phyloP scores from a whole-genome alignment of 192 early-diverging fungal species.

The Chytriomyces hyalinus region DNA sequence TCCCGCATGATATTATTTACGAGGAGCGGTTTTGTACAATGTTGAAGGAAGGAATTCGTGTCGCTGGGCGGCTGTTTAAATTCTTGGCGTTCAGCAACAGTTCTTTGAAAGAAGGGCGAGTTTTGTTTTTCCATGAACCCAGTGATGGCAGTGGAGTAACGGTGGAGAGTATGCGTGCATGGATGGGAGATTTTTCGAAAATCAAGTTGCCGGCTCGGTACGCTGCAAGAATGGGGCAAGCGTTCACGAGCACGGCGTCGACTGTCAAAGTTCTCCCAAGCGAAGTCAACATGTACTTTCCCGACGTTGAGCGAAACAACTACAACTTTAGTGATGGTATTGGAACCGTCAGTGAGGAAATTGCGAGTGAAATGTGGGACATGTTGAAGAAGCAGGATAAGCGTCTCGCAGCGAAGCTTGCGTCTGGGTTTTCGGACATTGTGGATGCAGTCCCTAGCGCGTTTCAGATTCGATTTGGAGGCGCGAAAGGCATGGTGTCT shows the following conservation, averaged over 20 bases:
- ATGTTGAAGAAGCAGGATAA: slow-evolving; percentile 31
- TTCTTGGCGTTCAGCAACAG: slow-evolving; percentile 71
- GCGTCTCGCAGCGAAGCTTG: not conserved
- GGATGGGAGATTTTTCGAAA: slow-evolving; percentile 75
- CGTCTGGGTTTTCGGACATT: not conserved
- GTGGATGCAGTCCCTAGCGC: slow-evolving; percentile 53
- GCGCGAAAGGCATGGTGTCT: slow-evolving; percentile 55
- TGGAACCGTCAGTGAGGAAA: slow-evolving; percentile 60
- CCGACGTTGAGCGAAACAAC: slow-evolving; percentile 63
- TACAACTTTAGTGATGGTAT: slow-evolving; percentile 78
- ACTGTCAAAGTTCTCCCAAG: slow-evolving; percentile 4
- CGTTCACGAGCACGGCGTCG: slow-evolving; percentile 21
- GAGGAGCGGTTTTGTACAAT: slow-evolving; percentile 56
- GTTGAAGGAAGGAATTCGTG: slow-evolving; percentile 49
- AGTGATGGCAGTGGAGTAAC: slow-evolving; percentile 36
- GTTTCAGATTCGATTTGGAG: slow-evolving; percentile 74
- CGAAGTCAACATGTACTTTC: slow-evolving; percentile 51
- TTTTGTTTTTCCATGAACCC: slow-evolving; percentile 75
- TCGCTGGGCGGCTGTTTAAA: slow-evolving; percentile 60
- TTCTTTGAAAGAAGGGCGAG: slow-evolving; percentile 63
- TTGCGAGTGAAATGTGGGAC: slow-evolving; percentile 48
- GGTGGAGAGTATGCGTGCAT: slow-evolving; percentile 57
- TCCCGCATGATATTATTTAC: slow-evolving; percentile 42
- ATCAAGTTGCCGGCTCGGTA: slow-evolving; percentile 72
- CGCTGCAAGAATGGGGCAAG: slow-evolving; percentile 67